phyloP scores from a whole-genome alignment of 2,329 filamentous ascomycete species.

The Sporothrix dimorphospora region DNA sequence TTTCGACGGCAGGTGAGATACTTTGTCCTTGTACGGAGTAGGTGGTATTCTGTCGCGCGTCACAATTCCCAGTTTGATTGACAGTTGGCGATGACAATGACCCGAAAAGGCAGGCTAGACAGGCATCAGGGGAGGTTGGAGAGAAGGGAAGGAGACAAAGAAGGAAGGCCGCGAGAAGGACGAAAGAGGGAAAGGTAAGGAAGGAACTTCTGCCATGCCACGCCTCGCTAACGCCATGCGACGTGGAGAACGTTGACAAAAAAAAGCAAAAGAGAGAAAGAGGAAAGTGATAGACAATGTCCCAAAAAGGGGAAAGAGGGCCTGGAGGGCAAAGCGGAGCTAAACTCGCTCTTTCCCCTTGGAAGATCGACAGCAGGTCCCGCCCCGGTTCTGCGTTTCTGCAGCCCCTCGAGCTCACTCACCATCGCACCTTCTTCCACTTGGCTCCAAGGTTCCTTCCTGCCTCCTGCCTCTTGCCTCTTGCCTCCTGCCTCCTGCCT shows the following conservation, averaged over 20 bases:
- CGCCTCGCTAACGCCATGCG: slow-evolving; percentile 12
- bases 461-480: not conserved
- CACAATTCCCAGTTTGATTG: slow-evolving; percentile 23
- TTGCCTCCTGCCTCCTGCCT: not conserved
- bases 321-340: not conserved
- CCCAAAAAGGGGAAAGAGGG: slow-evolving; percentile 13
- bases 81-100: slow-evolving; percentile 20
- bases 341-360: not conserved
- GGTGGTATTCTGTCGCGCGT: slow-evolving; percentile 18
- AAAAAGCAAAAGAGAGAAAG: not conserved
- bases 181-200: not conserved
- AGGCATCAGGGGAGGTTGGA: slow-evolving; percentile 16
- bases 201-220: not conserved
- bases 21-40: not conserved
- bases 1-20: slow-evolving; percentile 1
- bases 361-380: slow-evolving; percentile 18
- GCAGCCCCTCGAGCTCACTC: not conserved
- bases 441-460: not conserved
- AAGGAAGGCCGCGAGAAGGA: slow-evolving; percentile 4
- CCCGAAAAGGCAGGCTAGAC: slow-evolving; percentile 13
- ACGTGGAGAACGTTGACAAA: slow-evolving; percentile 14
- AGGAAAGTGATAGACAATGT: slow-evolving; percentile 11
- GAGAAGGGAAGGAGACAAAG: not conserved
- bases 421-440: slow-evolving; percentile 1
- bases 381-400: not conserved